Conservation (phyloP, 2,329 filamentous ascomycete species). For the Fusarium verticillioides region DNA sequence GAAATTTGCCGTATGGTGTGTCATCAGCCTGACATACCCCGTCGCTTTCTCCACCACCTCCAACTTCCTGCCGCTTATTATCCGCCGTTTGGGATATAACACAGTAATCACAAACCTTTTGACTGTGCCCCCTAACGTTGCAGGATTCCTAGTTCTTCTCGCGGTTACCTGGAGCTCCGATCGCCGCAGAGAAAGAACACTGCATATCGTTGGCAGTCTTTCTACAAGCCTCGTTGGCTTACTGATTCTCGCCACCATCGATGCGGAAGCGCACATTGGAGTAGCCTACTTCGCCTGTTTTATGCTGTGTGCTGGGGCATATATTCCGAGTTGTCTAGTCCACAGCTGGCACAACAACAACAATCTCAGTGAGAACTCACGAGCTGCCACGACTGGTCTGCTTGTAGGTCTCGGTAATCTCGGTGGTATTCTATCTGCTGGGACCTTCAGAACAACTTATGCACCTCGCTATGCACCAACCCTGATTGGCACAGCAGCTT, state of each 20-base stretch:
- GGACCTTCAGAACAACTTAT: conserved; percentile 59
- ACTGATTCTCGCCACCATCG: background rate
- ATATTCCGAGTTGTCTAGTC: conserved; percentile 59
- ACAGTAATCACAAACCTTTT: background rate
- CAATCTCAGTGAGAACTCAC: conserved; percentile 59
- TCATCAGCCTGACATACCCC: background rate
- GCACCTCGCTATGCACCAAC: conserved; percentile 61
- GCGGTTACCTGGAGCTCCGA: background rate
- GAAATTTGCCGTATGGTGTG: background rate
- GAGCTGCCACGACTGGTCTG: conserved; percentile 60
- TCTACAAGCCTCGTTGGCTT: background rate
- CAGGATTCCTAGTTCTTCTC: background rate
- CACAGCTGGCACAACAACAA: conserved; percentile 65
- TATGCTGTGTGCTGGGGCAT: conserved; percentile 57
- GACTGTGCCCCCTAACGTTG: background rate
- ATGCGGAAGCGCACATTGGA: conserved; percentile 38
- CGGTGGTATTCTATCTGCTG: conserved; percentile 57
- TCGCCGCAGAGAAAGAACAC: background rate
- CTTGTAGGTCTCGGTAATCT: conserved; percentile 61
- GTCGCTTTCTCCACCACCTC: background rate
- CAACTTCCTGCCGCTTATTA: conserved; percentile 1
- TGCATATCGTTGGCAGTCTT: background rate
- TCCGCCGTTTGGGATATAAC: background rate
- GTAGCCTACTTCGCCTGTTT: conserved; percentile 64
- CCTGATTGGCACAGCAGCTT: conserved; percentile 55